phyloP scores from a whole-genome alignment of 2,329 filamentous ascomycete genomes.

The Aspergillus jensenii region DNA sequence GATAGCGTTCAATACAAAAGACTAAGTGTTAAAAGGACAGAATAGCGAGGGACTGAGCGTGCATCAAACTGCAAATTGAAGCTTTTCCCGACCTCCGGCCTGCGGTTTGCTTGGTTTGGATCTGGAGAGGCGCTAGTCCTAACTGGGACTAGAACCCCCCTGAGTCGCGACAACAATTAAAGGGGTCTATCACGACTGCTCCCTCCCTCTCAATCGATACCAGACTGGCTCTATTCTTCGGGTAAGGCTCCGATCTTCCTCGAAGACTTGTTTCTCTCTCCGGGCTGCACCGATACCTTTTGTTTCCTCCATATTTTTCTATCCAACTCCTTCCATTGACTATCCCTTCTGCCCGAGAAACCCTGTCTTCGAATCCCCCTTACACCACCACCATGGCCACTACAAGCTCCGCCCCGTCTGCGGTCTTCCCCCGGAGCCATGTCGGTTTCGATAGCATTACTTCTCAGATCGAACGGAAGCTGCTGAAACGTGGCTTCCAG shows the following conservation, averaged over 20 bases:
- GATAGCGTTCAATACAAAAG: not conserved
- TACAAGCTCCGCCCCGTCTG: constrained; percentile 53
- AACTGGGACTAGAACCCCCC: constrained; percentile 35
- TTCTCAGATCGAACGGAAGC: constrained; percentile 98
- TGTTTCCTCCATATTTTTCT: constrained; percentile 14
- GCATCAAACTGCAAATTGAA: constrained; percentile 17
- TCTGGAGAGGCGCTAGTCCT: constrained; percentile 32
- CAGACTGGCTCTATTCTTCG: constrained; percentile 14
- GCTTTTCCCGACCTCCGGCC: constrained; percentile 16
- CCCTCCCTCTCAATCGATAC: constrained; percentile 16
- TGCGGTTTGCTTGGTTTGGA: constrained; percentile 21
- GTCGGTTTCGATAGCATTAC: constrained; percentile 99
- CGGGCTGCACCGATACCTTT: constrained; percentile 9
- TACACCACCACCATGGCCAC: constrained; percentile 63
- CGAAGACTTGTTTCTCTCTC: constrained; percentile 11
- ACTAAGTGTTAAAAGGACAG: not conserved
- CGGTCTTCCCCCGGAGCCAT: constrained; percentile 88
- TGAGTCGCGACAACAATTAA: constrained; percentile 36
- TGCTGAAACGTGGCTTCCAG: constrained; percentile 98
- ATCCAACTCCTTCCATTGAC: constrained; percentile 22
- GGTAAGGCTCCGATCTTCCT: constrained; percentile 12
- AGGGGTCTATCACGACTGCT: constrained; percentile 20
- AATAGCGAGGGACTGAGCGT: constrained; percentile 2
- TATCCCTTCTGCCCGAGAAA: constrained; percentile 19
- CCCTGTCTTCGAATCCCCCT: constrained; percentile 9